Evolutionary conservation across 495 filamentous ascomycete genomes (phyloP), one percentile per base, ranked within the genome.

Genomic region (Penicillium atrosanguineum): DNA sequence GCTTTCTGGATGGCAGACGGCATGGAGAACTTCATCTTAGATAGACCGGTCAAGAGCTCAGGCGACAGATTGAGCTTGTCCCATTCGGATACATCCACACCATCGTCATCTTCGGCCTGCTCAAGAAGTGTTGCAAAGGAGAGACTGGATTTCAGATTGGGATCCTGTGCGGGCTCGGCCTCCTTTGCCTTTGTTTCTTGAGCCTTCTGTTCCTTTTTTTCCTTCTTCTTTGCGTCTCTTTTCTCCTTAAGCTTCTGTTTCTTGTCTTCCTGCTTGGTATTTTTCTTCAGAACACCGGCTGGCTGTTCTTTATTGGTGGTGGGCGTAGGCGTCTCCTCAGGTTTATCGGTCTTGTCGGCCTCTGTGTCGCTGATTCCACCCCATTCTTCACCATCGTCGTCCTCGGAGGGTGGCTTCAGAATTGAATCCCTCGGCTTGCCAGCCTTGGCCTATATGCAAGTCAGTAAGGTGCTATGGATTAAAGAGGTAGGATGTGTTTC

Each of bases 1-100:
- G 83, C 72, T 20, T 73, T 69, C 68, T 96, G 90, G 52, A 97
- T 93, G 0, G 83, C 63, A 0, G 90, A 95, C 7, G 94, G 94
- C n/a, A 80, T 81, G 25, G 73, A 56, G 62, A 97, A 97, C 26
- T 82, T 85, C 52, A 96, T 64, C 55, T 86, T 87, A 1, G 90
- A 85, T 7, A 98, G 69, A n/a, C 88, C 80, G 1, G 83, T 79
- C 4, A 94, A 73, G 4, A 86, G 82, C 20, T 81, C 75, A 2
- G 83, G 69, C 1, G 89, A 91, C 0, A 98, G 76, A 8, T 83
- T 75, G 2, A 98, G 71, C 1, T 74, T 65, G 19, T 81, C 72
- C 93, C 93, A 98, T 12, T 82, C 86, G 2, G 90, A 90, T 3
- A 95, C 70, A 47, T 74, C 68, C 2, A 68, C 68, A 34, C 68